Conservation (phyloP, 2,329 filamentous ascomycete species). For the Coccinonectria pachysandricola region DNA sequence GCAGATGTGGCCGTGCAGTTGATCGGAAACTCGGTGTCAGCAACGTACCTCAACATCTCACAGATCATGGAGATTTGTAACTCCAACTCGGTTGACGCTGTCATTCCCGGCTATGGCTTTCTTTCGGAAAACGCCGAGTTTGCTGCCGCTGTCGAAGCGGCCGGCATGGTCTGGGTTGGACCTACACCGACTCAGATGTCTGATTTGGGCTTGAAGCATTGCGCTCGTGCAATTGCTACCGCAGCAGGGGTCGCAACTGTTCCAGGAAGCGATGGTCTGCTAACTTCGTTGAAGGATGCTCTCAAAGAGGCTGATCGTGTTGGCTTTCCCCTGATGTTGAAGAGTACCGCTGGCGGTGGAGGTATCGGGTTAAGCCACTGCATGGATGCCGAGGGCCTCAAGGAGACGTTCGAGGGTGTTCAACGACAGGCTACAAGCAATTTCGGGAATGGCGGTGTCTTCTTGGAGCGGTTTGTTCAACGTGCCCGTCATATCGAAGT, state of each 20-base stretch:
- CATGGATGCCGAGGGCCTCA: conserved; percentile 19
- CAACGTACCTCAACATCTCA: conserved; percentile 57
- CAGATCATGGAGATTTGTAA: conserved; percentile 46
- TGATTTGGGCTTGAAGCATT: conserved; percentile 28
- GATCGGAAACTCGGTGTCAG: conserved; percentile 31
- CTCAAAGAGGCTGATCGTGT: conserved; percentile 18
- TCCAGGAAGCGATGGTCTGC: conserved; percentile 21
- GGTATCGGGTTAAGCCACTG: conserved; percentile 33
- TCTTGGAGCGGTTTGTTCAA: conserved; percentile 33
- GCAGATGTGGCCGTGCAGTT: conserved; percentile 59
- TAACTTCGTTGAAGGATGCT: conserved; percentile 20
- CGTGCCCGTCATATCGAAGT: conserved; percentile 37
- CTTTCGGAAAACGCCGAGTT: conserved; percentile 54
- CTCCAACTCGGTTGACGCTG: conserved; percentile 38
- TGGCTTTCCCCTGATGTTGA: conserved; percentile 34
- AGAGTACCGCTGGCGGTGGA: conserved; percentile 37
- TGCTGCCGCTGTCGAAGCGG: conserved; percentile 38
- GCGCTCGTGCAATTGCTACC: conserved; percentile 24
- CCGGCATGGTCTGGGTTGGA: conserved; percentile 50
- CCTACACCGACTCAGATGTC: conserved; percentile 38
- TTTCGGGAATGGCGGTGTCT: conserved; percentile 30
- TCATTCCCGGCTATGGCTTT: conserved; percentile 60
- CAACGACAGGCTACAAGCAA: conserved; percentile 29
- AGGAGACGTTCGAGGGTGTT: conserved; percentile 25
- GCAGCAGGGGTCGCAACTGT: conserved; percentile 23